These are phyloP conservation scores for Aspergillus funiculosus DNA, from an alignment of 495 filamentous ascomycete genomes.

Conservation along the genomic window DNA sequence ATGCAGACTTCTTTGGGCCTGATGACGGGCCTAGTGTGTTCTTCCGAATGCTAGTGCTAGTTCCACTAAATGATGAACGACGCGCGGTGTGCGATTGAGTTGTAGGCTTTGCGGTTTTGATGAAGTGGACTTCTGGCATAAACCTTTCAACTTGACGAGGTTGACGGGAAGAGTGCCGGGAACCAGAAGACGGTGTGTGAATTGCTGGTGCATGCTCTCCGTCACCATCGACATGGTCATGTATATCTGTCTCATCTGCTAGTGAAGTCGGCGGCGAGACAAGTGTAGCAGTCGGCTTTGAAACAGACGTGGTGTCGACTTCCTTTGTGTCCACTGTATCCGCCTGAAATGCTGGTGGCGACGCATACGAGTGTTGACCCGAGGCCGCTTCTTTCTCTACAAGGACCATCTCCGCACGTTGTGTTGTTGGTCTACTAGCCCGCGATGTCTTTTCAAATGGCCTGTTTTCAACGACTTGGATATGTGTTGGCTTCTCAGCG, in stretches of 20 bases:
- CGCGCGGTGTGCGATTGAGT: conserved; percentile 19
- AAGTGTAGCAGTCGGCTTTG: conserved; percentile 39
- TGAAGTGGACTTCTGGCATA: conserved; percentile 33
- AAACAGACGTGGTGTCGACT: conserved; percentile 24
- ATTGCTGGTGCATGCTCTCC: conserved; percentile 31
- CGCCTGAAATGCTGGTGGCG: conserved; percentile 34
- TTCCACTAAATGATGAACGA: conserved; percentile 20
- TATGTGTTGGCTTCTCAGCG: conserved; percentile 11
- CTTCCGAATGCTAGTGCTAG: conserved; percentile 21
- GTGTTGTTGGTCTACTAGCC: conserved; percentile 13
- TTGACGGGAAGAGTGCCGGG: conserved; percentile 47
- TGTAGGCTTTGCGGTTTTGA: conserved; percentile 28
- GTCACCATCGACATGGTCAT: conserved; percentile 34
- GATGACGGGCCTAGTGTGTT: conserved; percentile 30
- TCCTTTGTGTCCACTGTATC: conserved; percentile 33
- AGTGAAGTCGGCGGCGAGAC: conserved; percentile 51
- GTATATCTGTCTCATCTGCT: conserved; percentile 42
- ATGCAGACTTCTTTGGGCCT: conserved; percentile 33
- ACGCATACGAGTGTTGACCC: conserved; percentile 33
- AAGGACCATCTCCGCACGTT: conserved; percentile 12
- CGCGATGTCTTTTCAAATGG: conserved; percentile 1
- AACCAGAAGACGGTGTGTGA: conserved; percentile 44
- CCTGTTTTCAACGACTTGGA: conserved; percentile 9
- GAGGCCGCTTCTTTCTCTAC: conserved; percentile 19
- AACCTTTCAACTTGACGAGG: conserved; percentile 43